Base-by-base conservation (phyloP, 805 yeast species). In the Teunomyces gatunensis region DNA sequence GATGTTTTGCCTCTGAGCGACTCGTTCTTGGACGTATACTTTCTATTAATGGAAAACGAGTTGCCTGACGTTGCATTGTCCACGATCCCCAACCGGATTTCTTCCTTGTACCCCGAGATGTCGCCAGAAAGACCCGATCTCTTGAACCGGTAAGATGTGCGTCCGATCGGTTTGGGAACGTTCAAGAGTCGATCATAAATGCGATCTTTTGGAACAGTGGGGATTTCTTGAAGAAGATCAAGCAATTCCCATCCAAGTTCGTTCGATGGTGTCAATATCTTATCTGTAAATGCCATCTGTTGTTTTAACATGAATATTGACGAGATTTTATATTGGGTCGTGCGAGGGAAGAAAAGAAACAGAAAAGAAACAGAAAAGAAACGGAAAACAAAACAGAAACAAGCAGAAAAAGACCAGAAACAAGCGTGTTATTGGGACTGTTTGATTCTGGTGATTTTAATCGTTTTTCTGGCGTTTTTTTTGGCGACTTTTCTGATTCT, bases 61-160 rank as follows among this genome's bases (percentile, higher is more conserved):
- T 83, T 85, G 10, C 84, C 75, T 12, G 90, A 79, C 39, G 79
- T 79, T 6, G 84, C 81, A 46, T 68, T 68, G 48, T 84, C 84
- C 13, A 80, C 77, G 23, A 65, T 73, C 11, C 63, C 61, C 9
- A 65, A 47, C 5, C 63, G 59, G 10, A 70, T 48, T 46, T 78
- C 81, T 63, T 91, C 96, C 33, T 77, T 69, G 53, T 81, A 83
- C 0, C 80, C 75, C 1, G 68, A 67, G n/a, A 92, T 82, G 3
- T 66, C 57, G 11, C 97, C 97, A 1, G 76, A 74, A 4, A 94
- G 75, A 1, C 98, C 98, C 5, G 70, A 61, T 57, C 99, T 75
- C 50, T 80, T 80, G 65, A 88, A 86, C 45, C 86, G 73, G 46
- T 84, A 76, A 0, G 81, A 69, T 0, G 94, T 81, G 51, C 96